A percentile compares a stretch with the other conserved stretches of the same genome.
These are phyloP conservation scores for Penicillium sp. DNA, from an alignment of 2,329 filamentous ascomycete species.

Conservation along the genomic window DNA sequence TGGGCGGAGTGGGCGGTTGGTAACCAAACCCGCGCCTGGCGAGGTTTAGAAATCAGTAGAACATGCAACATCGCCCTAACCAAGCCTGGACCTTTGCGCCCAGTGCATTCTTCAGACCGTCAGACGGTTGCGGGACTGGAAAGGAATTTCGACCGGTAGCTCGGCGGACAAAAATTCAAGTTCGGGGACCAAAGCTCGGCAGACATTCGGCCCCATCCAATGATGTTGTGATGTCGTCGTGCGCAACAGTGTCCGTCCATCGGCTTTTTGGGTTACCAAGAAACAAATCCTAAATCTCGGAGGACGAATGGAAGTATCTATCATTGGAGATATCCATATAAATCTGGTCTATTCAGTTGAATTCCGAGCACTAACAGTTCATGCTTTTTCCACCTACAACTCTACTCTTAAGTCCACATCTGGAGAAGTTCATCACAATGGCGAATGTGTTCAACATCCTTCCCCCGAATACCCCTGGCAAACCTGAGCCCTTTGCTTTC, in stretches of 20 bases:
- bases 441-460: neutral
- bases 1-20: too few relatives aligned
- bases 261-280: too few relatives aligned
- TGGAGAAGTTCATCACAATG: neutral
- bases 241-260: too few relatives aligned
- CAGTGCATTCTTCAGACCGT: too few relatives aligned
- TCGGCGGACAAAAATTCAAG: constrained; percentile 1
- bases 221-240: too few relatives aligned
- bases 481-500: neutral
- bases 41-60: too few relatives aligned
- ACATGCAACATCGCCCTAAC: neutral
- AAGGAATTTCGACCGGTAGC: constrained; percentile 1
- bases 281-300: neutral
- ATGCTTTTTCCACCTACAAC: neutral
- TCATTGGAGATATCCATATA: neutral
- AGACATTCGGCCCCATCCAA: too few relatives aligned
- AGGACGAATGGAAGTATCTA: neutral
- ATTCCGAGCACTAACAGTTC: too few relatives aligned
- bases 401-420: neutral
- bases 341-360: too few relatives aligned
- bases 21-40: too few relatives aligned
- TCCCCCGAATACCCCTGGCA: neutral
- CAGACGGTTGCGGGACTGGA: too few relatives aligned
- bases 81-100: too few relatives aligned
- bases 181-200: neutral